Evolutionary conservation across 306 rosid genomes (phyloP).

Genomic region (Quercus suber): DNA sequence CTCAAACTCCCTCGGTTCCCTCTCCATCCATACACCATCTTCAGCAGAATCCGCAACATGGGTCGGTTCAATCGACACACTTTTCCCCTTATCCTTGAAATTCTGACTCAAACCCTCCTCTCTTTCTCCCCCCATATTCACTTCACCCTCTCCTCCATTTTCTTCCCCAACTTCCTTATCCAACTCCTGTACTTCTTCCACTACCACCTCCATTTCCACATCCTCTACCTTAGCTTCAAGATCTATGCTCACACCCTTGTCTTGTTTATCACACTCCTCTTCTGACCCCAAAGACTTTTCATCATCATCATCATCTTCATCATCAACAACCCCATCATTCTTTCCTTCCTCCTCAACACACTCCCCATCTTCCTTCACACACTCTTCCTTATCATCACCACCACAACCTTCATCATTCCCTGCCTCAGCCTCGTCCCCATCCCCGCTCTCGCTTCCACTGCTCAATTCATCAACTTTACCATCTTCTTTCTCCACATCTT

Average conservation of each 20-base stretch:
- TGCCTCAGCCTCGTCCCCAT: conserved; percentile 29
- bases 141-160: conserved; percentile 33
- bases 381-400: conserved; percentile 22
- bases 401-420: conserved; percentile 8
- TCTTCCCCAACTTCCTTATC: too few species aligned
- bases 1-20: conserved; percentile 48
- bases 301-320: conserved; percentile 18
- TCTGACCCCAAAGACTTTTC: conserved; percentile 32
- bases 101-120: conserved; percentile 41
- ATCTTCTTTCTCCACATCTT: conserved; percentile 31
- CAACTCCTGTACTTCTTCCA: too few species aligned
- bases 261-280: conserved; percentile 35
- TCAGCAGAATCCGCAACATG: conserved; percentile 46
- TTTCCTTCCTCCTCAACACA: conserved; percentile 22
- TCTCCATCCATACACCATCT: conserved; percentile 50
- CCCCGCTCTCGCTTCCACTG: conserved; percentile 22
- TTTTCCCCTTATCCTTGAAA: conserved; percentile 85
- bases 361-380: conserved; percentile 28
- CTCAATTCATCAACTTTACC: conserved; percentile 19
- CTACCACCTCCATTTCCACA: conserved; percentile 13
- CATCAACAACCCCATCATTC: conserved; percentile 24
- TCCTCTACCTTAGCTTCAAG: conserved; percentile 36
- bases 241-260: conserved; percentile 32
- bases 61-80: conserved; percentile 45
- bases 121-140: conserved; percentile 16